Conservation (phyloP, 768 basidiomycete genomes). For the Panaeolus cyanescens region DNA sequence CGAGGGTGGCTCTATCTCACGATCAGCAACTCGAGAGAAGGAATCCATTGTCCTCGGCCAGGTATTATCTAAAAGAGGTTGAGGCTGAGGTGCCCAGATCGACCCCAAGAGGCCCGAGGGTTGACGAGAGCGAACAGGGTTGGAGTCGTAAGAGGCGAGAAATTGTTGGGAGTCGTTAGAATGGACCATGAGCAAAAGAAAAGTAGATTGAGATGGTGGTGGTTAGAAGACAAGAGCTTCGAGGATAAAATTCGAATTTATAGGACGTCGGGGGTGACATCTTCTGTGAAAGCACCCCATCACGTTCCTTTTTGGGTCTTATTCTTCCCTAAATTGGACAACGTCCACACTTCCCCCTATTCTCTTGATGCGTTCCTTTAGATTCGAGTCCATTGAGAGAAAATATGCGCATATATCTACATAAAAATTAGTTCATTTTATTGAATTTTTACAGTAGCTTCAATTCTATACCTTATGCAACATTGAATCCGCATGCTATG, state of each 20-base stretch:
- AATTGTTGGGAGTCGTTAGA: slow-evolving; percentile 34
- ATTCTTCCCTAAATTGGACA: slow-evolving; percentile 32
- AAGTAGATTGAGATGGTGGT: slow-evolving; percentile 35
- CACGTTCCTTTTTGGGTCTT: slow-evolving; percentile 35
- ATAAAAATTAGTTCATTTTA: slow-evolving; percentile 9
- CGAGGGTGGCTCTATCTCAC: slow-evolving; percentile 26
- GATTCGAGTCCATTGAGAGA: slow-evolving; percentile 38
- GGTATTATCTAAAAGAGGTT: slow-evolving; percentile 53
- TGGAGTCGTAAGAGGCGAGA: slow-evolving; percentile 39
- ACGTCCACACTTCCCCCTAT: slow-evolving; percentile 12
- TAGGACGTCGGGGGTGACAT: slow-evolving; percentile 31
- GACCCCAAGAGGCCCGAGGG: slow-evolving; percentile 49
- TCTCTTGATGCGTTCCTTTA: slow-evolving; percentile 27
- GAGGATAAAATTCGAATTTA: slow-evolving; percentile 29
- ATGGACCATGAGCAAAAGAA: slow-evolving; percentile 29
- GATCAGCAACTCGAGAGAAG: slow-evolving; percentile 55
- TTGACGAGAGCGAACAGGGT: slow-evolving; percentile 43
- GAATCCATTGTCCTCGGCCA: slow-evolving; percentile 73
- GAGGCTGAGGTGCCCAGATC: slow-evolving; percentile 85
- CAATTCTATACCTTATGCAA: background rate
- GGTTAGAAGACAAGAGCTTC: slow-evolving; percentile 42
- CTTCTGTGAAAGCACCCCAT: slow-evolving; percentile 33
- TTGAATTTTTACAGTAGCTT: background rate
- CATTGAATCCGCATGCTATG: background rate
- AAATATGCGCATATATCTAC: slow-evolving; percentile 21